Evolutionary conservation across 768 basidiomycete genomes (phyloP).

Genomic region (Multifurca ochricompacta): DNA sequence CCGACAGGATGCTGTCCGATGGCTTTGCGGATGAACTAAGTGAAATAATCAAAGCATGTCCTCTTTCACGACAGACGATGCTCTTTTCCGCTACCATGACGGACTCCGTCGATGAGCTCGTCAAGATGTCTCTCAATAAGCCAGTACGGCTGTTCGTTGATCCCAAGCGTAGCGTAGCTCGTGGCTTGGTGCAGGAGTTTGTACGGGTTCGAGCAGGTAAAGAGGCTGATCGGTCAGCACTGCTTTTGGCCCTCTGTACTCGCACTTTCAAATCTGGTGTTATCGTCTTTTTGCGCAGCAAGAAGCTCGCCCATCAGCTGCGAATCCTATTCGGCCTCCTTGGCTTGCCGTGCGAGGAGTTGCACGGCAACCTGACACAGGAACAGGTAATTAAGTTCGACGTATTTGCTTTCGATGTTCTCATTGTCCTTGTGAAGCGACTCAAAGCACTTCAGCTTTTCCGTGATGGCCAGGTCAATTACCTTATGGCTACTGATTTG

Average conservation of each 20-base stretch:
- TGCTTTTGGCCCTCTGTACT: constrained; percentile 80
- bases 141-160: constrained; percentile 95
- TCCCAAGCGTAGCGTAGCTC: constrained; percentile 81
- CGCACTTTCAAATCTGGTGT: constrained; percentile 76
- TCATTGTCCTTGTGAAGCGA: constrained; percentile 43
- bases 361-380: constrained; percentile 94
- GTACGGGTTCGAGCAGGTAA: constrained; percentile 81
- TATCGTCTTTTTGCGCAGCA: constrained; percentile 93
- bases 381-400: constrained; percentile 60
- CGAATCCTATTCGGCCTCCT: constrained; percentile 84
- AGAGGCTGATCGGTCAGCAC: constrained; percentile 65
- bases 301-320: constrained; percentile 96
- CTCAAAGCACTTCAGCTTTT: constrained; percentile 80
- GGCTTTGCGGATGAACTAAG: constrained; percentile 92
- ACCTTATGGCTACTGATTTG: constrained; percentile 91
- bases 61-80: constrained; percentile 89
- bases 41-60: constrained; percentile 91
- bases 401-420: not conserved
- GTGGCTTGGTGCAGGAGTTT: constrained; percentile 87
- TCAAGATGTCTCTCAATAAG: constrained; percentile 86
- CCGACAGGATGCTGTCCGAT: constrained; percentile 93
- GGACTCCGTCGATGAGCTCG: constrained; percentile 89
- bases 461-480: constrained; percentile 82
- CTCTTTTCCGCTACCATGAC: constrained; percentile 99
- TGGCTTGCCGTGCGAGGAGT: constrained; percentile 84